phyloP scores from a whole-genome alignment of 1,139 yeast genomes.

The Zygoascus meyerae region DNA sequence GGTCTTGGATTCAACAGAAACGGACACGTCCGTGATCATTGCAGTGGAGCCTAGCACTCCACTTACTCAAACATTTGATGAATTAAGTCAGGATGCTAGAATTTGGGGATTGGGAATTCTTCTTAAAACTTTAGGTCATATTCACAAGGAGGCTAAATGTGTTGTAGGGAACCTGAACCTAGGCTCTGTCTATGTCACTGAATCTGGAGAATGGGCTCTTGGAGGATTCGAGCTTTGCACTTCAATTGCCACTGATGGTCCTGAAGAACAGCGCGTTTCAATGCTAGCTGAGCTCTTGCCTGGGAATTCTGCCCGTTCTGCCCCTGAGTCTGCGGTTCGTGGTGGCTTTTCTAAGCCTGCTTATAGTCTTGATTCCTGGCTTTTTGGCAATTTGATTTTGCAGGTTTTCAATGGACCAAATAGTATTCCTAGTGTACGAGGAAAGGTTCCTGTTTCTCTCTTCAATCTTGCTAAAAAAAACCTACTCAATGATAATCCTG shows the following conservation, averaged over 20 bases:
- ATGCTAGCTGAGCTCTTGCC: constrained; percentile 28
- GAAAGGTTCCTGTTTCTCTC: constrained; percentile 22
- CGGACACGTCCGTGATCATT: constrained; percentile 55
- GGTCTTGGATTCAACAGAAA: constrained; percentile 60
- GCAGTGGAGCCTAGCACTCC: constrained; percentile 77
- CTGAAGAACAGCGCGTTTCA: constrained; percentile 24
- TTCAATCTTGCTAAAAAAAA: constrained; percentile 22
- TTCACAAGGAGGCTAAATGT: constrained; percentile 58
- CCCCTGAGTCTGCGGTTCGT: constrained; percentile 41
- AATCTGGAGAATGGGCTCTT: constrained; percentile 75
- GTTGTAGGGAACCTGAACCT: constrained; percentile 60
- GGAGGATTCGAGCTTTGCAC: constrained; percentile 77
- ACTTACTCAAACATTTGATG: constrained; percentile 32
- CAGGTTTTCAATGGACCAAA: constrained; percentile 39
- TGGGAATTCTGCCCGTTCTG: constrained; percentile 33
- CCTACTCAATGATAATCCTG: constrained; percentile 25
- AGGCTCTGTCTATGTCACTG: constrained; percentile 58
- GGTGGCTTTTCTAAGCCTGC: constrained; percentile 41
- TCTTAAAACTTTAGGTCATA: constrained; percentile 48
- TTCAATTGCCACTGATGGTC: constrained; percentile 20
- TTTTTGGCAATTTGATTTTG: constrained; percentile 53
- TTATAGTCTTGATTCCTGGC: constrained; percentile 49
- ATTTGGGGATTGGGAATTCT: constrained; percentile 51
- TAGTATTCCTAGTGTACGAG: constrained; percentile 14
- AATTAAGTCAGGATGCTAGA: constrained; percentile 34